A percentile compares a stretch with the other conserved stretches of the same genome.
Conservation (phyloP, 2,329 filamentous ascomycete species). For the Calycina marina region DNA sequence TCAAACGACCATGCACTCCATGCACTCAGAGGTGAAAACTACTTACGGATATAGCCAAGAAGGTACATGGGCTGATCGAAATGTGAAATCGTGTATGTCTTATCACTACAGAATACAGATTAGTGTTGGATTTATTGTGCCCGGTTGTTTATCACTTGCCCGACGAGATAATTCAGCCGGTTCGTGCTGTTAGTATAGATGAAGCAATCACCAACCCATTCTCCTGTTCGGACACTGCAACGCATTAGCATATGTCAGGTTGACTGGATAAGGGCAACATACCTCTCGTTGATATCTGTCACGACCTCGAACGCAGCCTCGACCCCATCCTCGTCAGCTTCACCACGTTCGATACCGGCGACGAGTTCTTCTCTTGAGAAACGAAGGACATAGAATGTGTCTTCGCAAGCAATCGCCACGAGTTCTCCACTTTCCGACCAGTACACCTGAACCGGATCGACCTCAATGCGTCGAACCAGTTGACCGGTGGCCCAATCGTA, state of each 20-base stretch:
- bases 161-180: conserved; percentile 92
- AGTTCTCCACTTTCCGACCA: conserved; percentile 97
- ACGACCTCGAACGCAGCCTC: conserved; percentile 94
- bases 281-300: conserved; percentile 86
- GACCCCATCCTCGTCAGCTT: conserved; percentile 74
- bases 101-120: no score
- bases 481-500: conserved; percentile 91
- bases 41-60: conserved; percentile 64
- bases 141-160: no score
- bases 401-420: conserved; percentile 83
- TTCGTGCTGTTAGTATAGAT: conserved; percentile 97
- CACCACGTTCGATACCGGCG: conserved; percentile 65
- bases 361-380: conserved; percentile 84
- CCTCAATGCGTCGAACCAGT: conserved; percentile 83
- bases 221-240: conserved; percentile 69
- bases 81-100: conserved; percentile 95
- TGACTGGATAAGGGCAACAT: conserved; percentile 17
- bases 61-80: conserved; percentile 94
- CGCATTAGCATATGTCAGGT: conserved; percentile 12
- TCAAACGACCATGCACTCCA: no score
- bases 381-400: conserved; percentile 85
- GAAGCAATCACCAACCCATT: conserved; percentile 98
- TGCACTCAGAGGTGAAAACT: neutral
- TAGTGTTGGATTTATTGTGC: no score
- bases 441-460: conserved; percentile 60